phyloP scores from a whole-genome alignment of 805 yeast genomes.

The Clavispora fructus region DNA sequence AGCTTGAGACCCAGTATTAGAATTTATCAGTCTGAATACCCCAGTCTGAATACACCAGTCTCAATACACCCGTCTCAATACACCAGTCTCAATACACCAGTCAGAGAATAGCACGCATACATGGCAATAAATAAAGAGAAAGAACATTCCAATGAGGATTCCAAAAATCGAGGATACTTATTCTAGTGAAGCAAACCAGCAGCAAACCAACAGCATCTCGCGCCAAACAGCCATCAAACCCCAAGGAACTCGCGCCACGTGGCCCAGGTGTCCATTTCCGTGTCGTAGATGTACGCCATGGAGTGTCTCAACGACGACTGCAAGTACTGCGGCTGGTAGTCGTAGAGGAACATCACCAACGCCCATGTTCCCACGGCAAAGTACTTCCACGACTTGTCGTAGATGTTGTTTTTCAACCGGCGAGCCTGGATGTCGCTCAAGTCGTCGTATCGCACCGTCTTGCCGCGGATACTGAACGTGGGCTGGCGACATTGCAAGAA shows the following conservation, averaged over 20 bases:
- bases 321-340: constrained; percentile 54
- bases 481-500: constrained; percentile 36
- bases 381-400: constrained; percentile 47
- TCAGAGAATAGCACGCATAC: too few species aligned
- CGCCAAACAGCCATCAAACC: constrained; percentile 4
- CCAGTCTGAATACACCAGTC: too few species aligned
- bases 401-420: constrained; percentile 23
- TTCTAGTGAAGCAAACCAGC: background rate
- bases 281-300: constrained; percentile 67
- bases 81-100: too few species aligned
- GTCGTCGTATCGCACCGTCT: constrained; percentile 18
- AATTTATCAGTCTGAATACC: too few species aligned
- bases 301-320: constrained; percentile 63
- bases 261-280: constrained; percentile 48
- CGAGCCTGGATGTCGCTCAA: constrained; percentile 29
- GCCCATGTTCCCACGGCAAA: constrained; percentile 71
- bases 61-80: too few species aligned
- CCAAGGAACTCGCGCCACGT: constrained; percentile 44
- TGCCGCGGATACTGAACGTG: constrained; percentile 17
- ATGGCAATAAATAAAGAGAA: too few species aligned
- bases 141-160: too few species aligned
- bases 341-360: constrained; percentile 63
- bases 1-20: too few species aligned
- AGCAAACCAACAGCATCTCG: background rate
- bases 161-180: background rate